Evolutionary conservation across 2,329 filamentous ascomycete species (phyloP).

Genomic region (Bipolaris oryzae): DNA sequence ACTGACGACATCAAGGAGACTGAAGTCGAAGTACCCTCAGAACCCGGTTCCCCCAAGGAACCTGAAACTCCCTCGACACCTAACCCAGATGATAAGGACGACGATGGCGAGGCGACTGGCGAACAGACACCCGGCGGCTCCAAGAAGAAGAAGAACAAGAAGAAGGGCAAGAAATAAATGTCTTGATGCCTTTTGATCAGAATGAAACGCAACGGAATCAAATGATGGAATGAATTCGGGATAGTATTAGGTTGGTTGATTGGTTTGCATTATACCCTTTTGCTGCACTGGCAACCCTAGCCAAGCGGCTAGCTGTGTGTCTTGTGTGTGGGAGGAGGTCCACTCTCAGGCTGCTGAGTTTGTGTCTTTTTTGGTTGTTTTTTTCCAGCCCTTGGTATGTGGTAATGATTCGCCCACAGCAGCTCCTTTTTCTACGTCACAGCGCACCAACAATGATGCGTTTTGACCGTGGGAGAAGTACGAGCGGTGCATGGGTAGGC

Average conservation of each 20-base stretch:
- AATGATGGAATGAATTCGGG: conserved; percentile 4
- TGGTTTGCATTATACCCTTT: conserved; percentile 11
- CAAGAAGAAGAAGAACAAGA: conserved; percentile 25
- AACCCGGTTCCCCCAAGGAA: background rate
- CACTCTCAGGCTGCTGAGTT: conserved; percentile 3
- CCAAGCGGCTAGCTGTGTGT: conserved; percentile 5
- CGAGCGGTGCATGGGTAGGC: background rate
- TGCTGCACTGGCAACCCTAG: conserved; percentile 6
- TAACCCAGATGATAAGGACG: conserved; percentile 5
- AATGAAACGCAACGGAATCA: background rate
- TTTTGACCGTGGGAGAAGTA: too few species aligned
- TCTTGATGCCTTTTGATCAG: background rate
- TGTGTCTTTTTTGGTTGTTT: background rate
- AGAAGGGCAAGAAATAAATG: conserved; percentile 27
- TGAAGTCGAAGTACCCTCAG: conserved; percentile 1
- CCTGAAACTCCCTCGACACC: conserved; percentile 10
- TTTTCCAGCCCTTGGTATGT: background rate
- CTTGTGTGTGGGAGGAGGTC: conserved; percentile 5
- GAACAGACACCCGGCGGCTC: conserved; percentile 7
- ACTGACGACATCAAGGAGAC: conserved; percentile 6
- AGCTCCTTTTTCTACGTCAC: background rate
- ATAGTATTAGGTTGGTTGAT: conserved; percentile 1
- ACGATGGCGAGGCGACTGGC: conserved; percentile 4
- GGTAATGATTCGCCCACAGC: background rate
- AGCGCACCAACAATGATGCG: background rate